Conservation (phyloP, 331 rosid genomes). For the Telfairia occidentalis region DNA sequence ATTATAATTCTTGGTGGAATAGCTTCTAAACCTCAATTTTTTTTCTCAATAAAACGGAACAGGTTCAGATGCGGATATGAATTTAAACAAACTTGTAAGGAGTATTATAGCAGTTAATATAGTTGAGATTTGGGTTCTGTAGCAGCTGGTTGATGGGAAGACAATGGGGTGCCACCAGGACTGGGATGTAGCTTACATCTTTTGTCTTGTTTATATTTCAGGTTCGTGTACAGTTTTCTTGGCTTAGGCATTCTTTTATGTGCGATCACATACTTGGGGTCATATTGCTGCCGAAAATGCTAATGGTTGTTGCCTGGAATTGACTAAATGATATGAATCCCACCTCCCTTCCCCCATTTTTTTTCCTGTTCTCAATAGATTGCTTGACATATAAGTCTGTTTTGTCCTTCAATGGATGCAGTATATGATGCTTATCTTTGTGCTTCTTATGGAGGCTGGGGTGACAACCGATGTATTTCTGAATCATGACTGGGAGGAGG, state of each 20-base stretch:
- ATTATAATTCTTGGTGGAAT: not conserved
- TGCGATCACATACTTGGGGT: constrained; percentile 59
- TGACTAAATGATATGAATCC: not conserved
- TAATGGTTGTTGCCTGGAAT: constrained; percentile 60
- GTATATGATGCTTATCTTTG: constrained; percentile 53
- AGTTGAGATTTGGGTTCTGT: not conserved
- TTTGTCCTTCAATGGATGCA: constrained; percentile 28
- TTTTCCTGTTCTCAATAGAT: not conserved
- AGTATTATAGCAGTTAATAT: not conserved
- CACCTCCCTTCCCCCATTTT: not conserved
- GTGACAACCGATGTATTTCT: constrained; percentile 52
- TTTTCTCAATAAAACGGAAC: not conserved
- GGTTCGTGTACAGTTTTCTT: constrained; percentile 68
- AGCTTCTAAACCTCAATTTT: not conserved
- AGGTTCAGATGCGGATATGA: not conserved
- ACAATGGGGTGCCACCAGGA: not conserved
- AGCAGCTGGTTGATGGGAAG: not conserved
- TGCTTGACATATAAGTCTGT: constrained; percentile 11
- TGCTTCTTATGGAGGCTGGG: constrained; percentile 64
- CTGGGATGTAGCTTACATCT: constrained; percentile 3
- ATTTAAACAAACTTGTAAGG: not conserved
- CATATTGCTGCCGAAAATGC: constrained; percentile 75
- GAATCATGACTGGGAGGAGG: constrained; percentile 73
- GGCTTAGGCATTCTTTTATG: constrained; percentile 55
- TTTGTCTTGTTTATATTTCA: constrained; percentile 20